A percentile compares a stretch with the other conserved stretches of the same genome.
Evolutionary conservation across 768 basidiomycete genomes (phyloP).

Genomic region (Russula compacta): DNA sequence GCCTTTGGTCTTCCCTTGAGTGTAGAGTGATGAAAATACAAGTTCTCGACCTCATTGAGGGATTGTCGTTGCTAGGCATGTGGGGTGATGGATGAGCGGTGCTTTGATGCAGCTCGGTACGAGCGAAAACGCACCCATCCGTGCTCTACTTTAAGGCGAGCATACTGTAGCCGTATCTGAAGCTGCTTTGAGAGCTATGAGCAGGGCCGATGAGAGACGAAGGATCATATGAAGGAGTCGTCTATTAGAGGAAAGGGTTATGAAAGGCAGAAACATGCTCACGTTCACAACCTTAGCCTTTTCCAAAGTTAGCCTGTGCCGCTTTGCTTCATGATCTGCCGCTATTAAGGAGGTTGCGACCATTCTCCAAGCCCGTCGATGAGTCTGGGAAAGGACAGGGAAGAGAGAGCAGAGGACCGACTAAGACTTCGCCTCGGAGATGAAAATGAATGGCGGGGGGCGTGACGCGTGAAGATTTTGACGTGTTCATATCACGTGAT

Average conservation of each 20-base stretch:
- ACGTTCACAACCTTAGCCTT: conserved; percentile 52
- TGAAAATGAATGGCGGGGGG: neutral
- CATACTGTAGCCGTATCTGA: conserved; percentile 66
- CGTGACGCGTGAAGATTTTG: conserved; percentile 13
- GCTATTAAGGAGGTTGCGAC: conserved; percentile 2
- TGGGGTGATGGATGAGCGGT: neutral
- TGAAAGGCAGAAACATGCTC: conserved; percentile 2
- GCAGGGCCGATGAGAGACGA: neutral
- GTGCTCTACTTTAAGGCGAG: conserved; percentile 65
- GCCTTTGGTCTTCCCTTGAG: conserved; percentile 23
- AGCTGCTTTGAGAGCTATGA: conserved; percentile 57
- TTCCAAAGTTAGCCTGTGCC: conserved; percentile 41
- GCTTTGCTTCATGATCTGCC: conserved; percentile 26
- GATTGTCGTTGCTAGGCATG: conserved; percentile 58
- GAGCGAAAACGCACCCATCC: conserved; percentile 53
- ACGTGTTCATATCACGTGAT: conserved; percentile 21
- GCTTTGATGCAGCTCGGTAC: neutral
- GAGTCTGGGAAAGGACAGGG: neutral
- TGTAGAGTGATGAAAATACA: conserved; percentile 67
- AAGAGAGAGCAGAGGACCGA: neutral
- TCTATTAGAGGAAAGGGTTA: neutral
- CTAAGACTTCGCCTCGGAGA: neutral
- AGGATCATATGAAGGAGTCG: neutral
- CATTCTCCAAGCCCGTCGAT: neutral
- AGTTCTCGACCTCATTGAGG: conserved; percentile 69